Conservation (phyloP, 176 grass and related monocot species). For the Lolium multiflorum region DNA sequence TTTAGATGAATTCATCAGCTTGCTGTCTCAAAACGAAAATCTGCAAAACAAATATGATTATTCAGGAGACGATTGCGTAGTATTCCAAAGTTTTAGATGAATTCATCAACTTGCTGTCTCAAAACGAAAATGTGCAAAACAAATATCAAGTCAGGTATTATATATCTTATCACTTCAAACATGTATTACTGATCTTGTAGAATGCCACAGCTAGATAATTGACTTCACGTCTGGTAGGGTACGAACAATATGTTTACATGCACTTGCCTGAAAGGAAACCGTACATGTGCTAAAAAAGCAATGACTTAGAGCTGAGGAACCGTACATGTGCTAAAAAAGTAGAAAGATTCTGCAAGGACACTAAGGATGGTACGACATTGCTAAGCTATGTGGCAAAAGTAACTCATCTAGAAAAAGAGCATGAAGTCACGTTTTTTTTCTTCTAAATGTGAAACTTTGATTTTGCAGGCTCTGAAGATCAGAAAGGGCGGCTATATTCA, state of each 20-base stretch:
- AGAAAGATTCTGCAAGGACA: slow-evolving; percentile 51
- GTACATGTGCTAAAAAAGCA: slow-evolving; percentile 61
- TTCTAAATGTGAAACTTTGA: too few species aligned
- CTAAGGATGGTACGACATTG: slow-evolving; percentile 54
- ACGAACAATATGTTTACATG: slow-evolving; percentile 62
- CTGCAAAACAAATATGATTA: background rate
- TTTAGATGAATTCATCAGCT: too few species aligned
- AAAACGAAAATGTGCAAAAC: slow-evolving; percentile 58
- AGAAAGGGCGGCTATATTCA: too few species aligned
- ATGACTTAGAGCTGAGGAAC: slow-evolving; percentile 54
- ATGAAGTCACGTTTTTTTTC: slow-evolving; percentile 49
- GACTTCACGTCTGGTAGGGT: background rate
- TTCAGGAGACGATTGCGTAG: too few species aligned
- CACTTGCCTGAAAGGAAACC: slow-evolving; percentile 54
- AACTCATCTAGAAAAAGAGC: slow-evolving; percentile 67
- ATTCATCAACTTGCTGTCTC: slow-evolving; percentile 41
- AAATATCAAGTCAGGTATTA: slow-evolving; percentile 60
- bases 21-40: too few species aligned
- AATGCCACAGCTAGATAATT: background rate
- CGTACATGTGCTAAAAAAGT: slow-evolving; percentile 60
- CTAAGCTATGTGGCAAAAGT: slow-evolving; percentile 53
- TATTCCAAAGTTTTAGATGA: slow-evolving; percentile 72
- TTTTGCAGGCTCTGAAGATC: too few species aligned
- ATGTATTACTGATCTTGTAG: slow-evolving; percentile 13
- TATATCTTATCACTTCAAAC: background rate